These are phyloP conservation scores for Entophlyctis helioformis DNA, from an alignment of 192 early-diverging fungal genomes.

Conservation along the genomic window DNA sequence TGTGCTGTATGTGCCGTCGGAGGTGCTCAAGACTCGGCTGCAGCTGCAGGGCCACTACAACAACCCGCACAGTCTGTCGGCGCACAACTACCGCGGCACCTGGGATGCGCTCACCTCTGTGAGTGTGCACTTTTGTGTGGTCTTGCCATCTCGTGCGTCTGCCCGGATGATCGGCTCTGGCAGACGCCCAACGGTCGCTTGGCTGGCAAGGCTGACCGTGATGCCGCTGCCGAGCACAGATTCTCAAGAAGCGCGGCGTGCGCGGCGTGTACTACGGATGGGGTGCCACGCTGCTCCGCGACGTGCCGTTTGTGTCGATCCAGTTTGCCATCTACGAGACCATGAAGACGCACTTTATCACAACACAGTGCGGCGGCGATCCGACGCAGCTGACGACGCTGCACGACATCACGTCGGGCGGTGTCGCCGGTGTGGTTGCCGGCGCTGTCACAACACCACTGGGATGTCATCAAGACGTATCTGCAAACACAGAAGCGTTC, in stretches of 20 bases:
- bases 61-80: conserved; percentile 59
- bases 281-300: conserved; percentile 21
- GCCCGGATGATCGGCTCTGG: too few species aligned
- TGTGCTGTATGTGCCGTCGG: conserved; percentile 22
- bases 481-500: conserved; percentile 18
- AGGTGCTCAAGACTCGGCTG: conserved; percentile 72
- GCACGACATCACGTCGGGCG: conserved; percentile 16
- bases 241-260: conserved; percentile 48
- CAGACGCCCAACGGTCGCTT: too few species aligned
- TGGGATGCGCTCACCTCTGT: conserved; percentile 43
- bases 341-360: conserved; percentile 5
- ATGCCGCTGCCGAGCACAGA: too few species aligned
- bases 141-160: too few species aligned
- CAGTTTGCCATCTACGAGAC: conserved; percentile 29
- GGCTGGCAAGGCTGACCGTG: too few species aligned
- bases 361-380: background rate
- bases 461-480: conserved; percentile 28
- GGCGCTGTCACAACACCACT: conserved; percentile 24
- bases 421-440: conserved; percentile 13
- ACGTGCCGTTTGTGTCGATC: conserved; percentile 27
- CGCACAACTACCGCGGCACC: conserved; percentile 62
- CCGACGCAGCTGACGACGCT: background rate
- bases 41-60: conserved; percentile 78
- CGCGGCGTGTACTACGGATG: conserved; percentile 30
- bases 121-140: too few species aligned